Evolutionary conservation across 345 rosid species (phyloP).

Genomic region (Dipteronia sinensis): DNA sequence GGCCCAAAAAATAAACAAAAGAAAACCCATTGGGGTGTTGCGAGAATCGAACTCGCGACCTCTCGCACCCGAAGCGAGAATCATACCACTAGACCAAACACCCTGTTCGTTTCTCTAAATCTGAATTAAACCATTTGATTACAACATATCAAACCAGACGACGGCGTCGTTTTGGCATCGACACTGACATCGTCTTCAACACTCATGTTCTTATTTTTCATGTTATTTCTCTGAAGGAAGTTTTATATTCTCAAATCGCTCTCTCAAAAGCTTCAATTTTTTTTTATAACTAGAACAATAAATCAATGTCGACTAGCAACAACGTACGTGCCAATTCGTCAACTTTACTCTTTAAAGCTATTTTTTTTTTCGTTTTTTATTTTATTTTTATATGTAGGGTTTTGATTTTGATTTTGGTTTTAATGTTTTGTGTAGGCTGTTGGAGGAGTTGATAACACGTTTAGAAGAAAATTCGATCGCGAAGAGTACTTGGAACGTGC

Average conservation of each 20-base stretch:
- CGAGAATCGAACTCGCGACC: constrained; percentile 98
- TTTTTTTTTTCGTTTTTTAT: not conserved
- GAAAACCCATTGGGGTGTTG: constrained; percentile 56
- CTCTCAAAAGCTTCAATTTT: not conserved
- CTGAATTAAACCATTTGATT: not conserved
- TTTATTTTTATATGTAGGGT: not conserved
- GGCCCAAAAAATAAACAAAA: not conserved
- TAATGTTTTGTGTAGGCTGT: constrained; percentile 35
- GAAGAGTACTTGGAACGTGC: constrained; percentile 87
- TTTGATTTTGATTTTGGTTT: not conserved
- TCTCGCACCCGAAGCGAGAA: constrained; percentile 99
- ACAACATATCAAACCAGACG: not conserved
- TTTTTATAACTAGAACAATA: not conserved
- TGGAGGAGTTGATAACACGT: constrained; percentile 88
- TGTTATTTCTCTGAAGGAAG: not conserved
- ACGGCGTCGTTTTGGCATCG: not conserved
- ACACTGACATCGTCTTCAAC: no score
- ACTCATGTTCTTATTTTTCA: no score
- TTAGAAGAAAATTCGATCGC: constrained; percentile 76
- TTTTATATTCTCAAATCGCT: not conserved
- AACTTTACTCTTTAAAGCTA: not conserved
- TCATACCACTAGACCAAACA: constrained; percentile 98
- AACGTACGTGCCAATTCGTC: constrained; percentile 35
- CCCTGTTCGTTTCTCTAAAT: constrained; percentile 3
- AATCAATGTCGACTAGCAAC: constrained; percentile 49